A percentile compares a stretch with the other conserved stretches of the same genome.
Evolutionary conservation across 2,329 filamentous ascomycete genomes (phyloP).

Genomic region (Emmonsiellopsis sp.): DNA sequence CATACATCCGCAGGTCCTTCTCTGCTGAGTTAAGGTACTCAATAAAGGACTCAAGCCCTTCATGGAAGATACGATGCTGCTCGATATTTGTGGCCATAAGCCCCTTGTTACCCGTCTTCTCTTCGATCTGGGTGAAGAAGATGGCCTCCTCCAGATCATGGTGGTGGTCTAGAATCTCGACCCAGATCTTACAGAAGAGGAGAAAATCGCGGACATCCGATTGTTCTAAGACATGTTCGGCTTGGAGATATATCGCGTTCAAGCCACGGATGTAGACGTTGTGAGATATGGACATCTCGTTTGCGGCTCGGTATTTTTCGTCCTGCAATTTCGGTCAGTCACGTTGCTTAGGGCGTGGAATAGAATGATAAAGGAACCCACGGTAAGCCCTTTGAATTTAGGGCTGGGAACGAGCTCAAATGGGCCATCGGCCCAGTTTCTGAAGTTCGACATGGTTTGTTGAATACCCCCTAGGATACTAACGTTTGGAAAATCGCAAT

Average conservation of each 20-base stretch:
- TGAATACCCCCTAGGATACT: too few relatives aligned
- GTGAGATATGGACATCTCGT: background rate
- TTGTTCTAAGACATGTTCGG: background rate
- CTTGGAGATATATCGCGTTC: background rate
- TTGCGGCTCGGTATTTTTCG: background rate
- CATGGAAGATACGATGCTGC: background rate
- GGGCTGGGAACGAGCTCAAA: background rate
- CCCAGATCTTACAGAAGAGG: background rate
- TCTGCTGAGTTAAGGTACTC: background rate
- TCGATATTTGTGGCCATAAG: background rate
- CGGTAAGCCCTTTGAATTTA: background rate
- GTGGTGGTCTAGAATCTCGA: background rate
- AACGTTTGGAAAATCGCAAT: background rate
- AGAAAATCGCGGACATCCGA: background rate
- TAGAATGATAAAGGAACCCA: background rate
- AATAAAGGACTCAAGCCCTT: background rate
- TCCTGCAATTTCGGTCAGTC: background rate
- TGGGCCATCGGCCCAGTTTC: background rate
- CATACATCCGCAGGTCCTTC: background rate
- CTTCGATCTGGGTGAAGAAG: background rate
- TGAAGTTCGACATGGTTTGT: background rate
- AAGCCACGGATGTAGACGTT: background rate
- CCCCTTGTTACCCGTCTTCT: background rate
- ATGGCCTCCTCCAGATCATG: background rate
- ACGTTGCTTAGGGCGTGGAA: too few relatives aligned